Evolutionary conservation across 306 rosid genomes (phyloP), one percentile per base, ranked within the genome.

Genomic region (Dalbergia cochinchinensis): DNA sequence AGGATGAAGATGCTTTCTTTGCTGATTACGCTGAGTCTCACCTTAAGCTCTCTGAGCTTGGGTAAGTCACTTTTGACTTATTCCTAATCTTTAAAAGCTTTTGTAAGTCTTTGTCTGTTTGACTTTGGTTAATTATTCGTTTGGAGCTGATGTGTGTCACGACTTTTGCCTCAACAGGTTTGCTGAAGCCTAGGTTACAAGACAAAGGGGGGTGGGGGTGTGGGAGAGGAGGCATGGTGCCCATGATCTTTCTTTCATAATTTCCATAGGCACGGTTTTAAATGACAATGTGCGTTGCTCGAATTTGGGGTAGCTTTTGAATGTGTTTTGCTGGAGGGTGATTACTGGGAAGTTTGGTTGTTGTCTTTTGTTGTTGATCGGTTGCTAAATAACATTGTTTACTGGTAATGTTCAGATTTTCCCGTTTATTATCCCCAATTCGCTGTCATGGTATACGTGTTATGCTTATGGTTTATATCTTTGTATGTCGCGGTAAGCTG

Each of bases 1-100:
- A 95, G 98, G 96, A 96, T 76, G 99, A 96, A 68, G 99, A 93
- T 80, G 92, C 91, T 0, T 96, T 93, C 88, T 93, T 96, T 69
- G 89, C 86, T 34, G 98, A 91, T 41, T 96, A 91, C 20, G 74
- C 97, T 0, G 88, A 63, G 53, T 90, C 99, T 47, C 99, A 96
- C 70, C 80, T 20, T 72, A 93, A 86, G 90, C 99, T 96, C 54
- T 93, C 98, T 1, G 99, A 96, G 88, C 94, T 96, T 10, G 99
- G 98, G 99, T 96, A 80, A 64, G 90, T 64, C 22, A 42, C 31
- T 72, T 8, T 7, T 8, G 6, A 4, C 55, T 8, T 2, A 26
- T 26, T 0, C 41, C 26, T 33, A 1, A 57, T 47, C 3, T 39
- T 57, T 8, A 0, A 31, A 7, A 45, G 34, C 4, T 16, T 20